Conservation (phyloP, 2,329 filamentous ascomycete genomes). For the Penicillium sp. region DNA sequence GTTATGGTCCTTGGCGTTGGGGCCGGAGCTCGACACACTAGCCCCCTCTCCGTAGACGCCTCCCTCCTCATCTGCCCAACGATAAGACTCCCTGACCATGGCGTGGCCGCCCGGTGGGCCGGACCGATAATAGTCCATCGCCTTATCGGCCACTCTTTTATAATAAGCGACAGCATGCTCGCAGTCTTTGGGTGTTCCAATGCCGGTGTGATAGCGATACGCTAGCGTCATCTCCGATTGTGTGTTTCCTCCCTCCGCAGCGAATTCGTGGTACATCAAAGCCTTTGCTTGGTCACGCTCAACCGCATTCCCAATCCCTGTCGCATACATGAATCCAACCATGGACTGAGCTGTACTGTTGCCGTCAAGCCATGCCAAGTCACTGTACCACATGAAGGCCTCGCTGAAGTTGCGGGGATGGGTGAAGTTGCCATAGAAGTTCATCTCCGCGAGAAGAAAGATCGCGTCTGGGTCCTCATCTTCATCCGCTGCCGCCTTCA, state of each 20-base stretch:
- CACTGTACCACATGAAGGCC: conserved; percentile 79
- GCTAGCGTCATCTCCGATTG: conserved; percentile 91
- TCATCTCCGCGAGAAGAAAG: conserved; percentile 87
- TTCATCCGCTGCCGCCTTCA: conserved; percentile 59
- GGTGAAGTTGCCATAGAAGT: conserved; percentile 93
- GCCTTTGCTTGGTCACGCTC: conserved; percentile 87
- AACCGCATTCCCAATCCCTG: conserved; percentile 79
- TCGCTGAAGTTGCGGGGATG: conserved; percentile 77
- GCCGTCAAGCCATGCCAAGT: conserved; percentile 72
- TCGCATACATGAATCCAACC: conserved; percentile 94
- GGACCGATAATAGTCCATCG: conserved; percentile 80
- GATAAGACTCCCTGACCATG: conserved; percentile 75
- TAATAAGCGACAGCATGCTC: conserved; percentile 85
- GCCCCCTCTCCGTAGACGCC: conserved; percentile 95
- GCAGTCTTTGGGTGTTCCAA: conserved; percentile 82
- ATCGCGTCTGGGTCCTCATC: conserved; percentile 71
- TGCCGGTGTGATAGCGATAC: conserved; percentile 80
- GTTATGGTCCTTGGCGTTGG: conserved; percentile 72
- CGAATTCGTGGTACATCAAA: conserved; percentile 90
- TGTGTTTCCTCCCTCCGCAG: conserved; percentile 78
- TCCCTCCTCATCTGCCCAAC: conserved; percentile 85
- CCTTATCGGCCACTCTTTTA: conserved; percentile 90
- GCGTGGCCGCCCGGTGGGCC: conserved; percentile 85
- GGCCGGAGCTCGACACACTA: conserved; percentile 82
- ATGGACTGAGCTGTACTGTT: conserved; percentile 95